Conservation (phyloP, 176 grass and related monocot species). For the Canna indica region DNA sequence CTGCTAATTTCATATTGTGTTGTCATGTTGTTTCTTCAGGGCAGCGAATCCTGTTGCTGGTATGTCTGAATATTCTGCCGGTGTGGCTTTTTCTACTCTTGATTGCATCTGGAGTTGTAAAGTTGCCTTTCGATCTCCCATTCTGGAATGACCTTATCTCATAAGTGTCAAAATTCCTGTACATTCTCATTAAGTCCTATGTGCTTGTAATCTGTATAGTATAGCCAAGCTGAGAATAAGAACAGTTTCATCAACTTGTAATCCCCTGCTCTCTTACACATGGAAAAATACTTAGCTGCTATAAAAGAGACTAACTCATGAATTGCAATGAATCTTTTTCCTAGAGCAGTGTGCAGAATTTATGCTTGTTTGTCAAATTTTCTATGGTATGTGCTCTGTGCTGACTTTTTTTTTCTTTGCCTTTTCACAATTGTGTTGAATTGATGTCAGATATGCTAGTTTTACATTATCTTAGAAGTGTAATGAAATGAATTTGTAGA, state of each 20-base stretch:
- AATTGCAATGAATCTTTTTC: no score
- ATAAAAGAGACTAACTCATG: background rate
- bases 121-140: constrained; percentile 74
- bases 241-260: background rate
- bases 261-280: background rate
- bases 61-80: constrained; percentile 69
- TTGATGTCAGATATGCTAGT: no score
- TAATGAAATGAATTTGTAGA: no score
- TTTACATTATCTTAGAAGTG: no score
- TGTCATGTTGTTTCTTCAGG: constrained; percentile 30
- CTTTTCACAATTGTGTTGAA: no score
- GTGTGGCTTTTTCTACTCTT: constrained; percentile 54
- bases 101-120: constrained; percentile 56
- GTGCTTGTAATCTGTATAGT: background rate
- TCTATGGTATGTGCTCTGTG: no score
- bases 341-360: no score
- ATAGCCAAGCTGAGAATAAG: background rate
- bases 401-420: no score
- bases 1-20: background rate
- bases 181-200: background rate
- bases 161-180: background rate
- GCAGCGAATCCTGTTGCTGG: constrained; percentile 47
- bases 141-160: constrained; percentile 48
- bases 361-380: no score
- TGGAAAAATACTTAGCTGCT: background rate